Conservation (phyloP, 2,329 filamentous ascomycete genomes). For the Thelonectria discophora region DNA sequence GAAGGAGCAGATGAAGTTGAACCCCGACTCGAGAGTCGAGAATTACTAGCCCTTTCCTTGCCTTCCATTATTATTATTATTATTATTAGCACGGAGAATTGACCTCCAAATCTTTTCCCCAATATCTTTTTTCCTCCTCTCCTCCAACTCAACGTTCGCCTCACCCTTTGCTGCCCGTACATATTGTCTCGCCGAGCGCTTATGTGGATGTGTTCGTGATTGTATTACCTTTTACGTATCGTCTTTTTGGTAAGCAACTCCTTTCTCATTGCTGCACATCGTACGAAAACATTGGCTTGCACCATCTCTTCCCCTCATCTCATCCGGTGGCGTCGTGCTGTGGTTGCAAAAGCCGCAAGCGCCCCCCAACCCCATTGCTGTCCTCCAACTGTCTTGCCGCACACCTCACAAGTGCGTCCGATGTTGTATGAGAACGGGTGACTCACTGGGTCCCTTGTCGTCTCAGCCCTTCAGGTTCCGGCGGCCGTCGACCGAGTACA, state of each 20-base stretch:
- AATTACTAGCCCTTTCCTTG: neutral
- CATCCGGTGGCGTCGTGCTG: conserved; percentile 1
- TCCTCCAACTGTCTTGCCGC: conserved; percentile 1
- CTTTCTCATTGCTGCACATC: neutral
- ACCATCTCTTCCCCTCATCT: neutral
- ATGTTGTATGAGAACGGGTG: conserved; percentile 10
- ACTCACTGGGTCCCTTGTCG: conserved; percentile 9
- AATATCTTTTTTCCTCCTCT: neutral
- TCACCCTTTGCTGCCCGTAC: conserved; percentile 12
- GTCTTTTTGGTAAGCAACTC: conserved; percentile 6
- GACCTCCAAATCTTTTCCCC: neutral
- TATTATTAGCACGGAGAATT: neutral
- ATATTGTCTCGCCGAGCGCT: neutral
- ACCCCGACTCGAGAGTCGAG: neutral
- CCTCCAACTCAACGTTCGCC: neutral
- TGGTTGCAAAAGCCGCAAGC: conserved; percentile 15
- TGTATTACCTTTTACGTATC: neutral
- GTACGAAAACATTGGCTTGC: neutral
- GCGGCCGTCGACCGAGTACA: conserved; percentile 4
- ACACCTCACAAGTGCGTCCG: conserved; percentile 1
- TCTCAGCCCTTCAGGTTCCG: conserved; percentile 14
- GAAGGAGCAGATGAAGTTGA: neutral
- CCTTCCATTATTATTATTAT: neutral
- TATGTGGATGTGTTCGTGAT: neutral
- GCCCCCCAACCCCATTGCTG: conserved; percentile 3